These are phyloP conservation scores for Plasmodium adleri DNA, from an alignment of 169 alveolate species.

Conservation along the genomic window DNA sequence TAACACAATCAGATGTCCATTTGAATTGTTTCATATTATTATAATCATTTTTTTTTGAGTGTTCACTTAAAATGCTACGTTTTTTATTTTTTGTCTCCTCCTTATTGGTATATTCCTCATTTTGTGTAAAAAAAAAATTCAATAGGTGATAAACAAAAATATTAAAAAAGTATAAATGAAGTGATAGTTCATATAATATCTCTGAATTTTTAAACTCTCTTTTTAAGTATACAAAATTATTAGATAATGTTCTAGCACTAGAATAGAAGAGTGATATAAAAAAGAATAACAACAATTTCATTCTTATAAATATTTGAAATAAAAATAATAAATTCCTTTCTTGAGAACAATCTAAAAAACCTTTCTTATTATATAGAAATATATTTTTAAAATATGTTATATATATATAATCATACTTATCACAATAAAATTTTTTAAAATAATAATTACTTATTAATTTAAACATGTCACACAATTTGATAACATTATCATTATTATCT, in stretches of 20 bases:
- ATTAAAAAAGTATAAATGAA: constrained; percentile 36
- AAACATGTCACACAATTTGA: no score
- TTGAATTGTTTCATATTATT: not conserved
- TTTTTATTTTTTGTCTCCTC: not conserved
- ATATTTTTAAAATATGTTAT: constrained; percentile 6
- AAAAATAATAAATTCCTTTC: constrained; percentile 10
- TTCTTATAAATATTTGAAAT: constrained; percentile 5
- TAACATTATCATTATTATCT: no score
- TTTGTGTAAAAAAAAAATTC: not conserved
- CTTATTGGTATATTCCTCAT: no score
- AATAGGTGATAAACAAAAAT: constrained; percentile 16
- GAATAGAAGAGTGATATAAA: constrained; percentile 28
- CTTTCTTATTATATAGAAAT: constrained; percentile 7
- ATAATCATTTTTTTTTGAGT: not conserved
- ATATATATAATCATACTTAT: constrained; percentile 17
- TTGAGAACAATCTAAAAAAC: not conserved
- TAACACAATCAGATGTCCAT: not conserved
- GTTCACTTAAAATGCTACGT: not conserved
- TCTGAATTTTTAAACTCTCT: not conserved
- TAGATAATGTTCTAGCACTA: constrained; percentile 5
- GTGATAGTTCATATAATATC: constrained; percentile 20
- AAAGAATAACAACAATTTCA: constrained; percentile 32
- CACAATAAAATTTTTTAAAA: constrained; percentile 6
- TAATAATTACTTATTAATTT: constrained; percentile 13
- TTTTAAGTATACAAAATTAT: constrained; percentile 11